Conservation (phyloP, 2,329 filamentous ascomycete genomes). For the Periconia sp. region DNA sequence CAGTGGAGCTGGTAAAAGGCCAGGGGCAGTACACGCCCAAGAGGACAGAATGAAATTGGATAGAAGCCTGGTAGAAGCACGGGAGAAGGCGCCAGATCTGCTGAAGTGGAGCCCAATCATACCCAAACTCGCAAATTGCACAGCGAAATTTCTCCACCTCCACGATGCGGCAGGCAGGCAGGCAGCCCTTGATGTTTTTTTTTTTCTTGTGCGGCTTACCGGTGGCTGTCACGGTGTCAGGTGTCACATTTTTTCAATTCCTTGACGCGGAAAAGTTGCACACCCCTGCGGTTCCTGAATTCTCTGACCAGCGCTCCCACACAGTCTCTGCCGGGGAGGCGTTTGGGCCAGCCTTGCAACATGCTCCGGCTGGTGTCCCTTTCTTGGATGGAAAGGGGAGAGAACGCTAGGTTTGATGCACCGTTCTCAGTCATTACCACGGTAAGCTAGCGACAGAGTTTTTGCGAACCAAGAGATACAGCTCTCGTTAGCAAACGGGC, state of each 20-base stretch:
- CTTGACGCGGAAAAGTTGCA: constrained; percentile 24
- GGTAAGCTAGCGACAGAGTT: constrained; percentile 17
- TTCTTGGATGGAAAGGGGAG: constrained; percentile 22
- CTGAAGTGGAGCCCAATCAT: constrained; percentile 13
- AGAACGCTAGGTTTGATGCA: constrained; percentile 32
- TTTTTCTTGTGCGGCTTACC: constrained; percentile 7
- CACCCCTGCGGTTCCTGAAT: constrained; percentile 37
- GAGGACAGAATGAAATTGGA: constrained; percentile 22
- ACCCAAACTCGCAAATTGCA: constrained; percentile 31
- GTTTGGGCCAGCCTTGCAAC: constrained; percentile 12
- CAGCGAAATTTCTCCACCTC: constrained; percentile 21
- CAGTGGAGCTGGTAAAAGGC: constrained; percentile 23
- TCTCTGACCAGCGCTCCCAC: constrained; percentile 25
- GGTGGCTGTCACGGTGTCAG: constrained; percentile 31
- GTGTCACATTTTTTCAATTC: constrained; percentile 11
- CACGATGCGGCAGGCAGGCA: background rate
- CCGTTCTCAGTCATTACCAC: constrained; percentile 20
- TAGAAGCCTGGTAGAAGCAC: constrained; percentile 43
- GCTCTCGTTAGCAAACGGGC: constrained; percentile 4
- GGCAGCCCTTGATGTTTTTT: constrained; percentile 2
- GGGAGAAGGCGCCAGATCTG: constrained; percentile 37
- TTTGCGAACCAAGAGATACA: background rate
- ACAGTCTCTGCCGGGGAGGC: constrained; percentile 13
- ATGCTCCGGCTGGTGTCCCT: constrained; percentile 20
- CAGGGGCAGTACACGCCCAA: constrained; percentile 14